These are phyloP conservation scores for Fusarium falciforme DNA, from an alignment of 2,329 filamentous ascomycete genomes.

Conservation along the genomic window DNA sequence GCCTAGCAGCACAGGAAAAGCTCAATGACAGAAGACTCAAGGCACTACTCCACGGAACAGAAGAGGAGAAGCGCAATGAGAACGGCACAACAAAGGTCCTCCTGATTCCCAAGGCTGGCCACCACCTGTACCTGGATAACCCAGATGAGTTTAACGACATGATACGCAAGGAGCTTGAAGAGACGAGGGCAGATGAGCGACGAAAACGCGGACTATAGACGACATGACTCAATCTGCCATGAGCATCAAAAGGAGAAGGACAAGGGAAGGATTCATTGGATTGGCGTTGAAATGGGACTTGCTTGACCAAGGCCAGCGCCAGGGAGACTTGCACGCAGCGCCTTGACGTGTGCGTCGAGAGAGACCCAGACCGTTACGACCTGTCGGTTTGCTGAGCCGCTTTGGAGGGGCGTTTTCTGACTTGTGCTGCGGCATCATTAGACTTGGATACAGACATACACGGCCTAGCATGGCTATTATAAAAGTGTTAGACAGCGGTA, in stretches of 20 bases:
- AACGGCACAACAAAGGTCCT: conserved; percentile 86
- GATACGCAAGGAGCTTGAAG: conserved; percentile 64
- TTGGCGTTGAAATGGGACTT: conserved; percentile 34
- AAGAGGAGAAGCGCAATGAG: conserved; percentile 77
- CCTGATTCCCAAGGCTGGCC: conserved; percentile 73
- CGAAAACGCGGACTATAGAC: conserved; percentile 38
- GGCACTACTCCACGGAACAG: conserved; percentile 69
- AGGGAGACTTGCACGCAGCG: conserved; percentile 12
- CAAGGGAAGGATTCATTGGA: conserved; percentile 8
- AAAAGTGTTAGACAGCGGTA: conserved; percentile 26
- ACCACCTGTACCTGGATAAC: conserved; percentile 71
- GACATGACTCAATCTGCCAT: background rate
- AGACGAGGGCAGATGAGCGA: conserved; percentile 53
- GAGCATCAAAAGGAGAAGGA: conserved; percentile 7
- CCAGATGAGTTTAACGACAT: conserved; percentile 67
- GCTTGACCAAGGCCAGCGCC: conserved; percentile 10
- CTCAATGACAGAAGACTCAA: conserved; percentile 75
- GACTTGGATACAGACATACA: conserved; percentile 37
- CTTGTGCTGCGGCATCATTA: conserved; percentile 10
- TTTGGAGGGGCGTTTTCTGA: conserved; percentile 34
- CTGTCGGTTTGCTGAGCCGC: conserved; percentile 12
- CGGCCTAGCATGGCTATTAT: conserved; percentile 8
- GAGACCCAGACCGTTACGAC: conserved; percentile 26
- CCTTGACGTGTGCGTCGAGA: conserved; percentile 16
- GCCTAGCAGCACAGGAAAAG: conserved; percentile 82